Evolutionary conservation across 805 yeast genomes (phyloP), one percentile per base, ranked within the genome.

Genomic region (Teunomyces kruisii): DNA sequence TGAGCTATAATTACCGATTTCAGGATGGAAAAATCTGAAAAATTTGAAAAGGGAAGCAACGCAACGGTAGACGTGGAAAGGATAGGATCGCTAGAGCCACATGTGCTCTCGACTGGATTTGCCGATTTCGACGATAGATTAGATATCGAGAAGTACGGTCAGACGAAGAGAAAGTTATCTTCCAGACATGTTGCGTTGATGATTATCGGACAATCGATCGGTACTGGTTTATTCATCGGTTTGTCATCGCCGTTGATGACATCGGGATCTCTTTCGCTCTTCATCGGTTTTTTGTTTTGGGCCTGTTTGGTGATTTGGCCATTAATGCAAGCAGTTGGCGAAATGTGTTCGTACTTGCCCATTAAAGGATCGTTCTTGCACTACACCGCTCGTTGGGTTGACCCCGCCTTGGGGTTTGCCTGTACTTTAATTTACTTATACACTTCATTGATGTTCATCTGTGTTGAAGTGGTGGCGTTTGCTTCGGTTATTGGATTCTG

Each of bases 401-500:
- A 65, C 44, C 69, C 70, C 1, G 69, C 69, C 24, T 50, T 65
- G 51, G 72, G 70, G 2, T 65, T 66, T 51, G 65, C 70, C 27
- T 54, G 58, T 45, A 59, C 65, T 9, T 52, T 64, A 30, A 62
- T 65, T 28, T 65, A 65, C 48, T 62, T 64, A 45, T 65, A 64
- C 51, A 61, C 68, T 2, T 53, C 65, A 33, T 52, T 64, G 32
- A 66, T 67, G 68, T 65, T 61, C 40, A 45, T 64, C 15, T 64
- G 69, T 37, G 58, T 62, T 26, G 71, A 66, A 44, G 60, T 61
- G 14, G 58, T 56, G n/a, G 71, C 68, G 1, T 57, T 62, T 39
- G 64, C 70, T 1, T 53, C 61, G 7, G 57, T 65, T 9, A 56
- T 65, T 22, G 42, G 54, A 6, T 67, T 51, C 51, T 64, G 70